Evolutionary conservation across 441 rosid genomes (phyloP).

Genomic region (Lepidium campestre): DNA sequence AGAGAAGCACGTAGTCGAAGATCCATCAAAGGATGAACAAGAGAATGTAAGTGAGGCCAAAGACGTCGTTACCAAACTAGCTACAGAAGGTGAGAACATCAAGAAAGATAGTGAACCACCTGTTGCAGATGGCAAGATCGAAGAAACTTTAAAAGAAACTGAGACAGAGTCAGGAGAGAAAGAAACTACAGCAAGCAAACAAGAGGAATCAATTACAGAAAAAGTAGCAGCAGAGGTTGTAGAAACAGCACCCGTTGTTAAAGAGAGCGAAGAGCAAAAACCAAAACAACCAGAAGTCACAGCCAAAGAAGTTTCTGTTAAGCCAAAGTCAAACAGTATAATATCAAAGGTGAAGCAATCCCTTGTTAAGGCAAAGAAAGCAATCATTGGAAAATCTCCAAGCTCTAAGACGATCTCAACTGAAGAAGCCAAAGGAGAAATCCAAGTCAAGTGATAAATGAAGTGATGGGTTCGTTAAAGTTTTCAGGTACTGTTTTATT

Average conservation of each 20-base stretch:
- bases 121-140: slow-evolving; percentile 6
- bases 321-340: slow-evolving; percentile 49
- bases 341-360: slow-evolving; percentile 64
- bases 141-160: slow-evolving; percentile 21
- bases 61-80: slow-evolving; percentile 17
- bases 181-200: slow-evolving; percentile 23
- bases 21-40: slow-evolving; percentile 15
- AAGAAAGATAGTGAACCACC: slow-evolving; percentile 12
- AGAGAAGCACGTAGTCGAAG: slow-evolving; percentile 22
- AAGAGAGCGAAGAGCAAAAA: slow-evolving; percentile 27
- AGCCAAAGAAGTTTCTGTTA: slow-evolving; percentile 36
- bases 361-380: slow-evolving; percentile 66
- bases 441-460: slow-evolving; percentile 39
- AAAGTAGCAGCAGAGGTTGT: slow-evolving; percentile 29
- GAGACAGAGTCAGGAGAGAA: slow-evolving; percentile 25
- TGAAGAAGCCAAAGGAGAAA: slow-evolving; percentile 35
- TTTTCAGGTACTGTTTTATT: slow-evolving; percentile 3
- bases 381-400: slow-evolving; percentile 59
- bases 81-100: slow-evolving; percentile 20
- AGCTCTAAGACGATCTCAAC: slow-evolving; percentile 39
- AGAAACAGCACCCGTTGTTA: slow-evolving; percentile 5
- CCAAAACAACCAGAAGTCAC: slow-evolving; percentile 29
- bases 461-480: not conserved
- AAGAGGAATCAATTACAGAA: slow-evolving; percentile 26
- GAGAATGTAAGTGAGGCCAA: slow-evolving; percentile 3